Conservation (phyloP, 441 rosid genomes). For the Gossypium laxum region DNA sequence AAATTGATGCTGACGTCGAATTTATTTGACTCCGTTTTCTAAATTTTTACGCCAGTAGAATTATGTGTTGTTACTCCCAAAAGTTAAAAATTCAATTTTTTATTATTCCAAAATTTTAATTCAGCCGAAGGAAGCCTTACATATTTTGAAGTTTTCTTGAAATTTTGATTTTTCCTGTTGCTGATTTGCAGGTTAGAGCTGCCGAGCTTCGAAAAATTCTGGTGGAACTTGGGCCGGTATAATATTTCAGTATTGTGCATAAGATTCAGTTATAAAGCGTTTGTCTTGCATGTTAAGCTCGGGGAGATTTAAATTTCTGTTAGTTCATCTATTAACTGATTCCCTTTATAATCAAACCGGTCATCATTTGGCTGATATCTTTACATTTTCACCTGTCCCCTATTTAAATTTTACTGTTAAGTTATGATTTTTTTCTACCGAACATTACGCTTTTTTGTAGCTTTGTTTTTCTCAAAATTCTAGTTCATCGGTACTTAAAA, state of each 20-base stretch:
- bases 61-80: neutral
- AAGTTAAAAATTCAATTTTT: neutral
- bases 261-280: neutral
- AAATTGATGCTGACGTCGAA: neutral
- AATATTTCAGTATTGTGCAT: neutral
- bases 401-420: neutral
- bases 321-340: neutral
- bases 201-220: conserved; percentile 70
- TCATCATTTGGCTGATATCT: neutral
- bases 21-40: neutral
- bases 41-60: neutral
- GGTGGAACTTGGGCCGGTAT: conserved; percentile 82
- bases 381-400: neutral
- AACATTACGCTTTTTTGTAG: neutral
- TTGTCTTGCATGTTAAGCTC: neutral
- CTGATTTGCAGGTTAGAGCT: conserved; percentile 59
- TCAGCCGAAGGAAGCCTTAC: neutral
- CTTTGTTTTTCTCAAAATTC: neutral
- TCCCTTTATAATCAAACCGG: neutral
- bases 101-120: neutral
- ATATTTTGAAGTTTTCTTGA: neutral
- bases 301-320: neutral
- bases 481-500: neutral
- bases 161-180: neutral
- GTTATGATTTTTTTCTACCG: neutral